A percentile compares a stretch with the other conserved stretches of the same genome.
Conservation (phyloP, 148 eudicot genomes). For the Amaranthus cruentus region DNA sequence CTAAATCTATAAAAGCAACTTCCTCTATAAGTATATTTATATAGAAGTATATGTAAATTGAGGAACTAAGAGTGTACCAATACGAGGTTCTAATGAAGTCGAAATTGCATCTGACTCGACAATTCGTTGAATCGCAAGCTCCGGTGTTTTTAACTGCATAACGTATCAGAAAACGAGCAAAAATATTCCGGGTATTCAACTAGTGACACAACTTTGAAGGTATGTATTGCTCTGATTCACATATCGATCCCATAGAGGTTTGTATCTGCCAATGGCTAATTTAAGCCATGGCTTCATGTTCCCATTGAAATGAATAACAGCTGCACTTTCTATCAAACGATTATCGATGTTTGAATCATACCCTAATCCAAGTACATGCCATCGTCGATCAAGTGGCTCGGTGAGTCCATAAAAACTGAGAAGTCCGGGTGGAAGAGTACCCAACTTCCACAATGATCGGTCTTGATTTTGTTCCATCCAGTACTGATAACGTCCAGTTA, state of each 20-base stretch:
- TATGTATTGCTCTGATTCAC: conserved; percentile 50
- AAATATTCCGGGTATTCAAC: conserved; percentile 25
- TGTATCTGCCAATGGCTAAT: conserved; percentile 47
- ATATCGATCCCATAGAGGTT: conserved; percentile 62
- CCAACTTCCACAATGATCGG: conserved; percentile 58
- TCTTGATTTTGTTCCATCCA: conserved; percentile 65
- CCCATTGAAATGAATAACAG: conserved; percentile 75
- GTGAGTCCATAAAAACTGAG: conserved; percentile 70
- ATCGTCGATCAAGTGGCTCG: conserved; percentile 81
- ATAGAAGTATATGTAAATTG: conserved; percentile 13
- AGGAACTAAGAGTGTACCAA: conserved; percentile 17
- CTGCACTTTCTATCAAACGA: conserved; percentile 71
- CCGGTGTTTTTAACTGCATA: conserved; percentile 18
- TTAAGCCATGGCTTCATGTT: conserved; percentile 84
- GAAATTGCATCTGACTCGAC: conserved; percentile 45
- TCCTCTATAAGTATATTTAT: conserved; percentile 4
- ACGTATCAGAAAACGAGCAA: conserved; percentile 8
- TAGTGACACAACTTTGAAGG: conserved; percentile 50
- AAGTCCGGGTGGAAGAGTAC: conserved; percentile 76
- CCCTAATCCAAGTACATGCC: conserved; percentile 81
- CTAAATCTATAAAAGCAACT: conserved; percentile 11
- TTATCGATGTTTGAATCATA: conserved; percentile 61
- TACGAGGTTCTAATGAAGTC: conserved; percentile 30
- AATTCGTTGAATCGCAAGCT: conserved; percentile 24
- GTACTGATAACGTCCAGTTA: conserved; percentile 54